Conservation (phyloP, 2,329 filamentous ascomycete species). For the Colletotrichum paranaense region DNA sequence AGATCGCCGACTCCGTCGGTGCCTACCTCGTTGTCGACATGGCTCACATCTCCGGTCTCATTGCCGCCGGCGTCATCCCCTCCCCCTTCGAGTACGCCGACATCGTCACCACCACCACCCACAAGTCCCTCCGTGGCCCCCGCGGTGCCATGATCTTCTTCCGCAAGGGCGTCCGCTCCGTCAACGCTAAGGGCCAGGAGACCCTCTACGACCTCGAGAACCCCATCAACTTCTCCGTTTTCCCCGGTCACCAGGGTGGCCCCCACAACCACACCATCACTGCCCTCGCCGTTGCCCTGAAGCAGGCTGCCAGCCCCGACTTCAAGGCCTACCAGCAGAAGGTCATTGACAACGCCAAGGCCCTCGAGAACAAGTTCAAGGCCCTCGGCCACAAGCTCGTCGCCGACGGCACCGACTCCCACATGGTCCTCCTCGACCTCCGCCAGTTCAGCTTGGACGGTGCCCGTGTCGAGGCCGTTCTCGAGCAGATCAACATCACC, state of each 20-base stretch:
- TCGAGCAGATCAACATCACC: constrained; percentile 98
- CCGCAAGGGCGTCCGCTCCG: constrained; percentile 93
- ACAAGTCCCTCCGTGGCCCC: constrained; percentile 98
- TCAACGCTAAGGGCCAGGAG: constrained; percentile 92
- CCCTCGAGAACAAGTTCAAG: constrained; percentile 87
- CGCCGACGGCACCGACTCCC: constrained; percentile 94
- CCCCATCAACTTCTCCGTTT: constrained; percentile 98
- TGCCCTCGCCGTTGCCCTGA: constrained; percentile 91
- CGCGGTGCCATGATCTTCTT: constrained; percentile 99
- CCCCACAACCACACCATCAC: constrained; percentile 99
- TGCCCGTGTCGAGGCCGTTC: constrained; percentile 92
- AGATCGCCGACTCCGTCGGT: constrained; percentile 93
- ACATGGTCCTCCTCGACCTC: constrained; percentile 96
- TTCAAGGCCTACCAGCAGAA: constrained; percentile 95
- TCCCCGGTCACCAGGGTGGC: constrained; percentile 98
- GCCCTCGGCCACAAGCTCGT: constrained; percentile 93
- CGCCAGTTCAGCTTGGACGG: constrained; percentile 89
- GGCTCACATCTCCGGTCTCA: constrained; percentile 97
- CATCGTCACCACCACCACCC: constrained; percentile 97
- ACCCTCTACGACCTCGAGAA: constrained; percentile 92
- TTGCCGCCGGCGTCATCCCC: constrained; percentile 92
- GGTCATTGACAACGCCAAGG: constrained; percentile 93
- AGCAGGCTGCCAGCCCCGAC: constrained; percentile 90
- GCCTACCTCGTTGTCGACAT: constrained; percentile 98
- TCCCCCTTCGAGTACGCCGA: constrained; percentile 94